Evolutionary conservation across 164 flowering plant genomes (phyloP).

Genomic region (Chimonanthus salicifolius): DNA sequence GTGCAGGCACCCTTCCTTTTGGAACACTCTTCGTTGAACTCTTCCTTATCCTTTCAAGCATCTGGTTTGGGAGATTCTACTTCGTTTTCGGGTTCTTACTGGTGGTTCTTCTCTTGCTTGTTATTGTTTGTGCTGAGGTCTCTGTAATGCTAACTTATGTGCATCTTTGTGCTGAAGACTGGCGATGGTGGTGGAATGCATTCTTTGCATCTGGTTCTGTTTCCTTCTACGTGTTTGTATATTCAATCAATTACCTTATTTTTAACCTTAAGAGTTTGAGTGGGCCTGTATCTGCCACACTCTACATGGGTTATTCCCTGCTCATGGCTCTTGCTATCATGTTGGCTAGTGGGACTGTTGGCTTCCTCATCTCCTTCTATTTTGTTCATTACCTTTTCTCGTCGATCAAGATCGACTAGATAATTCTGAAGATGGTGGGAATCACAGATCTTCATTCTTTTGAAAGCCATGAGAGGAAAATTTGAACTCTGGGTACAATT

Average conservation of each 20-base stretch:
- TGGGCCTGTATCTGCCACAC: constrained; percentile 73
- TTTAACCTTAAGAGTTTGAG: constrained; percentile 48
- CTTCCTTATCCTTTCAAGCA: constrained; percentile 36
- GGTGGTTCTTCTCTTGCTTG: constrained; percentile 29
- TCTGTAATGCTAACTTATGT: constrained; percentile 38
- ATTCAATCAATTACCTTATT: constrained; percentile 41
- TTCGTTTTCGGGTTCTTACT: constrained; percentile 38
- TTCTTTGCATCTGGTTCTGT: constrained; percentile 40
- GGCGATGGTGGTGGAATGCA: constrained; percentile 49
- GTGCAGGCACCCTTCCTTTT: constrained; percentile 39
- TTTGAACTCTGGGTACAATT: too few species aligned
- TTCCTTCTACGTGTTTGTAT: constrained; percentile 32
- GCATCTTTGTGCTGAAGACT: constrained; percentile 40
- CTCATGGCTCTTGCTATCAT: constrained; percentile 72
- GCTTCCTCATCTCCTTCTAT: constrained; percentile 78
- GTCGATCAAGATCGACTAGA: constrained; percentile 62
- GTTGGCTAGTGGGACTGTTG: constrained; percentile 71
- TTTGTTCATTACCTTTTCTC: constrained; percentile 78
- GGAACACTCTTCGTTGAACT: constrained; percentile 40
- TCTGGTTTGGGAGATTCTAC: constrained; percentile 39
- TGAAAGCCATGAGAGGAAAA: too few species aligned
- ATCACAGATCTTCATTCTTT: too few species aligned
- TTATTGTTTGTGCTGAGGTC: constrained; percentile 34
- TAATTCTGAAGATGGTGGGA: too few species aligned
- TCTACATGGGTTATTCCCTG: constrained; percentile 69